Conservation (phyloP, 441 rosid genomes). For the Eruca vesicaria region DNA sequence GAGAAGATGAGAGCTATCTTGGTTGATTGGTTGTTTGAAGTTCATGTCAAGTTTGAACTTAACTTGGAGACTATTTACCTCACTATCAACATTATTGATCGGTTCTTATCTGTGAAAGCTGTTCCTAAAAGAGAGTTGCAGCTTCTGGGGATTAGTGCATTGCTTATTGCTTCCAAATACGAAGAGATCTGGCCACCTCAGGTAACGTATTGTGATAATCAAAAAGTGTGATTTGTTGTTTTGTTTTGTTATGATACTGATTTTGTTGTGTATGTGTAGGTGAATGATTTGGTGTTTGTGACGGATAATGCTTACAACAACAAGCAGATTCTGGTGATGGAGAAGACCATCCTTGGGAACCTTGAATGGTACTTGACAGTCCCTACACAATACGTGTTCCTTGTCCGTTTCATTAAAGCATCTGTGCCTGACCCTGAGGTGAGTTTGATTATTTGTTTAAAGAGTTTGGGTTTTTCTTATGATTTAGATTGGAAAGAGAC, state of each 20-base stretch:
- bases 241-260: neutral
- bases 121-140: conserved; percentile 54
- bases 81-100: conserved; percentile 53
- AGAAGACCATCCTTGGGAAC: conserved; percentile 55
- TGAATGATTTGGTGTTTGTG: conserved; percentile 54
- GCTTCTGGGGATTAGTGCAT: conserved; percentile 56
- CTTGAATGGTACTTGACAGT: conserved; percentile 62
- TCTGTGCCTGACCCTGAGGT: conserved; percentile 47
- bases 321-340: conserved; percentile 53
- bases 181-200: conserved; percentile 74
- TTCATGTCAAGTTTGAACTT: conserved; percentile 58
- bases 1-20: conserved; percentile 61
- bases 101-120: conserved; percentile 49
- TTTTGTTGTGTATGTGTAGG: conserved; percentile 39
- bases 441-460: neutral
- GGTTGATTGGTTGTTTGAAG: conserved; percentile 62
- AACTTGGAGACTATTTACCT: conserved; percentile 64
- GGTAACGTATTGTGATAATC: conserved; percentile 1
- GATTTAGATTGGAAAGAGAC: conserved; percentile 1
- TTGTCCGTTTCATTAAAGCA: conserved; percentile 58
- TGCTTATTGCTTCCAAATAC: conserved; percentile 67
- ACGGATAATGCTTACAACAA: conserved; percentile 55
- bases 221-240: neutral
- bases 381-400: conserved; percentile 65
- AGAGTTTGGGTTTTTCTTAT: neutral